Conservation (phyloP, 495 filamentous ascomycete species). For the Penicilliopsis zonata region DNA sequence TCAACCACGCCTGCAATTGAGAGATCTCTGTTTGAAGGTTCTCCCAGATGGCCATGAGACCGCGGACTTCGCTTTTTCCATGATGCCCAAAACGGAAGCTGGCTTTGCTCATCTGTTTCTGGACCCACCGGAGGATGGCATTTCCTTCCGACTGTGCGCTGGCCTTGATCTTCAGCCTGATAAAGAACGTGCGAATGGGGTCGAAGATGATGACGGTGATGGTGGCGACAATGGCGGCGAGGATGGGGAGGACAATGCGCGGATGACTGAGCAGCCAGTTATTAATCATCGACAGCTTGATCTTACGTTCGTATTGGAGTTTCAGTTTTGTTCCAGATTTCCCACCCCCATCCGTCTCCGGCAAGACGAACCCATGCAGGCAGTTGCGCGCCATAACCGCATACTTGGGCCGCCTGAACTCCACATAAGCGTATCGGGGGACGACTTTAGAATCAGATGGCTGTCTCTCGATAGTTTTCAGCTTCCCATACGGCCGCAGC, state of each 20-base stretch:
- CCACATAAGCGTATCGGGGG: slow-evolving; percentile 67
- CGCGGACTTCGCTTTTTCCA: slow-evolving; percentile 44
- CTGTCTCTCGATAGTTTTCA: slow-evolving; percentile 67
- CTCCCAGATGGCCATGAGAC: slow-evolving; percentile 74
- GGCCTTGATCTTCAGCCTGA: slow-evolving; percentile 75
- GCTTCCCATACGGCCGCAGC: slow-evolving; percentile 85
- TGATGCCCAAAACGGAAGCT: slow-evolving; percentile 52
- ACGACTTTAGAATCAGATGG: slow-evolving; percentile 71
- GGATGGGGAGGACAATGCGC: slow-evolving; percentile 67
- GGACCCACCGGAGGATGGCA: slow-evolving; percentile 64
- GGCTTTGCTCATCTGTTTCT: slow-evolving; percentile 53
- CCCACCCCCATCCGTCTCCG: slow-evolving; percentile 54
- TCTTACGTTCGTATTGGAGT: slow-evolving; percentile 68
- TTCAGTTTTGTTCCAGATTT: slow-evolving; percentile 62
- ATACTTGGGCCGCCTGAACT: slow-evolving; percentile 56
- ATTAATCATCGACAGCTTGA: slow-evolving; percentile 63
- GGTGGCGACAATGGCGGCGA: slow-evolving; percentile 70
- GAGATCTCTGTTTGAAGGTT: slow-evolving; percentile 73
- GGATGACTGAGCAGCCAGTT: slow-evolving; percentile 90
- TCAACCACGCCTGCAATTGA: slow-evolving; percentile 72
- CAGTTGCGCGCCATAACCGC: slow-evolving; percentile 86
- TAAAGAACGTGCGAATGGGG: slow-evolving; percentile 82
- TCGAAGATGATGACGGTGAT: slow-evolving; percentile 89
- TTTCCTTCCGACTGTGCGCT: slow-evolving; percentile 62
- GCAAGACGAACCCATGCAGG: slow-evolving; percentile 70